Conservation (phyloP, 352 stramenopile genomes). For the Achlya hypogyna region DNA sequence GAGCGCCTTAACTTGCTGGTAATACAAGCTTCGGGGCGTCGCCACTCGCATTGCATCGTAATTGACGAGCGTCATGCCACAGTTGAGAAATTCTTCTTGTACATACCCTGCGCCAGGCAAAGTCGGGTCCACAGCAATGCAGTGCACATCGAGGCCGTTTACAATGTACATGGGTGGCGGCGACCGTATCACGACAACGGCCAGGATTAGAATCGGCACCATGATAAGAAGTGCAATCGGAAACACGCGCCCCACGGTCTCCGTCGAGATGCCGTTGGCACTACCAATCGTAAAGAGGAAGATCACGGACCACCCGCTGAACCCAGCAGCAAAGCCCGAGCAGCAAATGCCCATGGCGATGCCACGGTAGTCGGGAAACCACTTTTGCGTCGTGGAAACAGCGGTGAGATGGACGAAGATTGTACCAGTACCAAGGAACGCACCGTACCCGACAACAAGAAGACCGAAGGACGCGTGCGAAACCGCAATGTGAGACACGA, state of each 20-base stretch:
- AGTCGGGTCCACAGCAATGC: neutral
- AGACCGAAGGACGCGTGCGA: neutral
- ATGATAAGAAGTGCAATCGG: neutral
- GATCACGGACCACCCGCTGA: neutral
- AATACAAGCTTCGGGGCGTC: neutral
- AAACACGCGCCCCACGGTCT: neutral
- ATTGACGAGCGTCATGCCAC: conserved; percentile 17
- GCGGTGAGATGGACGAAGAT: neutral
- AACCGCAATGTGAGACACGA: conserved; percentile 7
- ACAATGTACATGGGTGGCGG: neutral
- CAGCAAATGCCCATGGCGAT: neutral
- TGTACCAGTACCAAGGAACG: neutral
- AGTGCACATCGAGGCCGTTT: conserved; percentile 9
- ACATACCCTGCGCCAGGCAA: neutral
- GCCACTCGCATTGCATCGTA: neutral
- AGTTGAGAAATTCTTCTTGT: conserved; percentile 9
- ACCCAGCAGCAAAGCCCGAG: conserved; percentile 18
- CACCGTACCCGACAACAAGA: conserved; percentile 18
- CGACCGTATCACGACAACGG: neutral
- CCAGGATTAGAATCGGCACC: neutral
- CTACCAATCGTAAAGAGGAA: neutral
- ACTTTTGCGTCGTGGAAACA: conserved; percentile 16
- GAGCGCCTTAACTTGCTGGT: conserved; percentile 3
- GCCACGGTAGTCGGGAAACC: conserved; percentile 15
- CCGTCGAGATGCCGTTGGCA: neutral